Evolutionary conservation across 2,329 filamentous ascomycete genomes (phyloP), one percentile per base, ranked within the genome.

Genomic region (Mycogone perniciosa): DNA sequence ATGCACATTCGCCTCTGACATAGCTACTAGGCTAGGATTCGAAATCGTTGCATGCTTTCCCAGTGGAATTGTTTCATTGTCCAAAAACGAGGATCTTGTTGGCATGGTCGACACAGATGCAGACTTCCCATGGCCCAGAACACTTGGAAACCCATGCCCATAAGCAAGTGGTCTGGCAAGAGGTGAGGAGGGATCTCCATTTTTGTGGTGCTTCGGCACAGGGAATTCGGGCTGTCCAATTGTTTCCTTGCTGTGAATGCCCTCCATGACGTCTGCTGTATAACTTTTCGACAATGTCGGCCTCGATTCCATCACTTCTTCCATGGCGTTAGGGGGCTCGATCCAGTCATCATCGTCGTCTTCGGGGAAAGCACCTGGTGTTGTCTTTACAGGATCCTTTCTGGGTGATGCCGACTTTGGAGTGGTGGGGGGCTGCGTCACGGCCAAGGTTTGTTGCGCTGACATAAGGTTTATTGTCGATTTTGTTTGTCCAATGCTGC

Each of bases 1-100:
- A 11, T 79, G 62, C 7, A 55, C 60, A 10, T 64, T 64, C 6
- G 63, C 56, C 53, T 77, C 75, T 0, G 65, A 54, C 6, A 74
- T 84, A 9, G 81, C 75, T 7, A 69, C 70, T 29, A 77, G 65
- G 13, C 73, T 64, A 6, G 77, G 74, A 53, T 82, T 81, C 0
- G 82, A 82, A 2, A 80, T 76, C 0, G 84, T 84, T 8, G 78
- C 72, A 1, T 75, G 74, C 67, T 88, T 88, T 56, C 82, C 78
- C 48, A 80, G 71, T 2, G 63, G 55, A 6, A 59, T 59, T 1
- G 57, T 56, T 6, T 63, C 60, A 34, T 54, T 46, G 5, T 55
- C 50, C 9, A 57, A 44, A 6, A 48, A 37, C 10, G 56, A 50
- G 31, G 53, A 43, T 33, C 53, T 57, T 4, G 57, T 58, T 35